Evolutionary conservation across 139 green algal species (phyloP), one percentile per base, ranked within the genome.

Genomic region (Chlorella sp.): DNA sequence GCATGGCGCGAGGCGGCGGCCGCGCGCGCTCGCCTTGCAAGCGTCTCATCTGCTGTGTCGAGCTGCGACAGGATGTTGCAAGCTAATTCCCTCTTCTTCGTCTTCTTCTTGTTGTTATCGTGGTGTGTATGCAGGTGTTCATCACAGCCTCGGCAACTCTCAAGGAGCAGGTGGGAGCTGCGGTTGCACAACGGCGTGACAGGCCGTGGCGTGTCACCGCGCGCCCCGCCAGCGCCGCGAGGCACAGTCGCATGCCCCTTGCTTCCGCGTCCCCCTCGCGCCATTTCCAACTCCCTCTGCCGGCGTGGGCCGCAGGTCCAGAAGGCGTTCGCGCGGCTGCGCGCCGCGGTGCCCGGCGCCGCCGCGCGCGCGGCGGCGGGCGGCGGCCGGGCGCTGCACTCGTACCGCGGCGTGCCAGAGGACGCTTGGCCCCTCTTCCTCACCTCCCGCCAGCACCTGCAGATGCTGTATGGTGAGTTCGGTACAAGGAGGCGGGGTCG

Each of bases 391-490:
- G 25, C 36, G 8, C 87, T 85, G 56, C 67, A 84, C 79, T 85
- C 71, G 36, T 67, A 93, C 23, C 58, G 61, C 12, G 79, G 82
- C 23, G 67, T 94, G 38, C 84, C 90, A 0, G 46, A 69, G 38
- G 85, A 83, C 62, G 90, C 90, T 0, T 96, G 93, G 77, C 92
- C 92, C 8, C 81, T 96, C 19, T 94, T 97, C 80, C 72, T 93
- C 25, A 89, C 86, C 36, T 75, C 71, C 31, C 66, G 71, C 36
- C 73, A 91, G 58, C 88, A 79, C 67, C 76, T 95, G 55, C 74
- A 71, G 48, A 89, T 92, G 81, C 78, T 96, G 68, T 90, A 95
- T 60, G 74, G 74, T 80, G 59, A 40, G 71, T 9, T n/a, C n/a
- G 50, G 3, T 9, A 27, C 12, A 2, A 33, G 14, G 29, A 25